Percentiles rank a stretch among this genome's conserved stretches.
Conservation (phyloP, 2,329 filamentous ascomycete species). For the Periconia sp. region DNA sequence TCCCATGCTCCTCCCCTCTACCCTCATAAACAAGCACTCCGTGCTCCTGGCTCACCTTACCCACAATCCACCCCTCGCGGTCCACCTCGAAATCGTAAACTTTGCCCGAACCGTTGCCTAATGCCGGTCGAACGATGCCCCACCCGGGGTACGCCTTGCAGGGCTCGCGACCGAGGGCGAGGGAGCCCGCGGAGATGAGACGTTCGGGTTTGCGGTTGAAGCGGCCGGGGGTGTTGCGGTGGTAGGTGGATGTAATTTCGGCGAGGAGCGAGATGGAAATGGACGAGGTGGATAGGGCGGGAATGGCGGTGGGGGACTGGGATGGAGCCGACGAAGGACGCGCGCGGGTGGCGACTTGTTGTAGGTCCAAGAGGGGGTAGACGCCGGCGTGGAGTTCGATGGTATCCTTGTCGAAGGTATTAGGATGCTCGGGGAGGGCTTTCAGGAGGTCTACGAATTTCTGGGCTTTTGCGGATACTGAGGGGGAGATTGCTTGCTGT, state of each 20-base stretch:
- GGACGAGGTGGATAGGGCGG: no score
- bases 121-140: constrained; percentile 68
- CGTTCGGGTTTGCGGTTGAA: constrained; percentile 57
- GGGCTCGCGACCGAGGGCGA: constrained; percentile 73
- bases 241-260: constrained; percentile 70
- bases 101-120: constrained; percentile 24
- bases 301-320: background rate
- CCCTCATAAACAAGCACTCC: constrained; percentile 67
- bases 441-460: constrained; percentile 47
- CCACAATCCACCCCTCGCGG: constrained; percentile 65
- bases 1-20: constrained; percentile 39
- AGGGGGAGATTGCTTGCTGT: background rate
- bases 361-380: constrained; percentile 75
- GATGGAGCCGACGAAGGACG: constrained; percentile 44
- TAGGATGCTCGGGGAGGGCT: constrained; percentile 33
- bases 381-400: constrained; percentile 77
- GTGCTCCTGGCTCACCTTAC: constrained; percentile 76
- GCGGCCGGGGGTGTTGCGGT: constrained; percentile 7
- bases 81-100: constrained; percentile 25
- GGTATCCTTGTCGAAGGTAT: no score
- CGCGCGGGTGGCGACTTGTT: constrained; percentile 75
- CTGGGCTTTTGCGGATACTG: constrained; percentile 41
- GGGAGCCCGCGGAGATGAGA: constrained; percentile 67
- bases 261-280: constrained; percentile 55
- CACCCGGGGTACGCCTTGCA: constrained; percentile 72